These are phyloP conservation scores for Ampelomyces quisqualis DNA, from an alignment of 2,329 filamentous ascomycete genomes.

Conservation along the genomic window DNA sequence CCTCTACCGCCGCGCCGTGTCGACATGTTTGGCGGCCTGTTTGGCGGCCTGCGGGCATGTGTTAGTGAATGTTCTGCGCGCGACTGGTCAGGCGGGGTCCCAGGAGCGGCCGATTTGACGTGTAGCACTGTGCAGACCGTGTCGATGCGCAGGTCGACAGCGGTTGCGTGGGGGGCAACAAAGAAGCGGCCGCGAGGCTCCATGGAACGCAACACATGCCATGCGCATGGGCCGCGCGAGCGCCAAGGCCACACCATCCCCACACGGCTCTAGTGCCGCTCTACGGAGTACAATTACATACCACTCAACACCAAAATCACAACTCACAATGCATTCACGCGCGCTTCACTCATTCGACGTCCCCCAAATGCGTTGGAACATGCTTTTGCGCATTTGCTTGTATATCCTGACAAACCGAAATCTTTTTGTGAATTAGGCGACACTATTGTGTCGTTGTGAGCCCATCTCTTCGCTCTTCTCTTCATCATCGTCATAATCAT, in stretches of 20 bases:
- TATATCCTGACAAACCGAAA: slow-evolving; percentile 12
- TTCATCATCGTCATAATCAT: neutral
- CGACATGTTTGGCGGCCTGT: slow-evolving; percentile 32
- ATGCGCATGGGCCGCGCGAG: slow-evolving; percentile 1
- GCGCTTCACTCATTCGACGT: neutral
- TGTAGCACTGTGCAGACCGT: slow-evolving; percentile 14
- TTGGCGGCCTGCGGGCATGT: slow-evolving; percentile 11
- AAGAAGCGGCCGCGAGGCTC: slow-evolving; percentile 18
- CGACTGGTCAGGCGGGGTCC: neutral
- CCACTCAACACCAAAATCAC: neutral
- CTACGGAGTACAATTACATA: neutral
- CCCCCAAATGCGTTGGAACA: too few species aligned
- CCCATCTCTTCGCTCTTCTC: neutral
- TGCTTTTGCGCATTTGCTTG: neutral
- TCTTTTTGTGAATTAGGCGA: slow-evolving; percentile 10
- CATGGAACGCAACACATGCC: neutral
- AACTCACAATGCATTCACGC: too few species aligned
- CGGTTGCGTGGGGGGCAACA: slow-evolving; percentile 20
- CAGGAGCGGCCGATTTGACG: neutral
- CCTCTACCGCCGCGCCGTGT: slow-evolving; percentile 28
- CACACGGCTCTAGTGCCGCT: neutral
- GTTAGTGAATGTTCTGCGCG: slow-evolving; percentile 6
- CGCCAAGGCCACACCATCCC: neutral
- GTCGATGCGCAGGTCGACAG: slow-evolving; percentile 21
- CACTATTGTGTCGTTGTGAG: slow-evolving; percentile 10